Evolutionary conservation across 129 eudicot species (phyloP), one percentile per base, ranked within the genome.

Genomic region (Escallonia herrerae): DNA sequence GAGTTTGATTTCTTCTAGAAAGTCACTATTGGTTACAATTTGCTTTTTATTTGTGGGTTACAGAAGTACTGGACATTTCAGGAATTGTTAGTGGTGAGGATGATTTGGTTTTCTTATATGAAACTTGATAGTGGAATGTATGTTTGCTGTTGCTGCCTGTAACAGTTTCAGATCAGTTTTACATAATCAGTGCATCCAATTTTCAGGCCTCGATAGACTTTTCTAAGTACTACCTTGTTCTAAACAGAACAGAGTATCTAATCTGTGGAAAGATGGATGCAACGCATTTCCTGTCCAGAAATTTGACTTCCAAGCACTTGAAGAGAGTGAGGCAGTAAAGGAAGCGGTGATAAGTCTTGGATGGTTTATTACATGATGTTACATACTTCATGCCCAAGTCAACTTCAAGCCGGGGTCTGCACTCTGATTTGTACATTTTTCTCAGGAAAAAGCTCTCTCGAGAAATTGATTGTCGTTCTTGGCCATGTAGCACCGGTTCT

Each of bases 1-100:
- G 82, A 77, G 45, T 77, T 77, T 62, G 82, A 77, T 72, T 76
- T 77, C 78, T 77, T 77, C 55, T 77, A 77, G 33, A 22, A 22
- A 22, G 33, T 22, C 33, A 22, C 33, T 22, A 22, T 22, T 22
- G 33, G 1, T 22, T 22, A 22, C 33, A 22, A 22, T 22, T 22
- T 22, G 33, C 14, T 51, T 9, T 15, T 9, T 13, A 54, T 54
- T 54, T 54, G n/a, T 54, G 58, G 6, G 58, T 11, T 54, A 54
- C 39, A 54, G 33, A 22, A 22, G 33, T 22, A 22, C 14, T 8
- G 42, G 39, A 57, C 62, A 48, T 51, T 51, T 51, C 15, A 13
- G 56, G 6, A 22, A 22, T 22, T 22, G 33, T 22, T 22, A 22
- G 33, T 10, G 5, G 5, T 51, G n/a, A 10, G 2, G 56, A 51